Conservation (phyloP, 1,284 basidiomycete species). For the Ceratobasidium sp. region DNA sequence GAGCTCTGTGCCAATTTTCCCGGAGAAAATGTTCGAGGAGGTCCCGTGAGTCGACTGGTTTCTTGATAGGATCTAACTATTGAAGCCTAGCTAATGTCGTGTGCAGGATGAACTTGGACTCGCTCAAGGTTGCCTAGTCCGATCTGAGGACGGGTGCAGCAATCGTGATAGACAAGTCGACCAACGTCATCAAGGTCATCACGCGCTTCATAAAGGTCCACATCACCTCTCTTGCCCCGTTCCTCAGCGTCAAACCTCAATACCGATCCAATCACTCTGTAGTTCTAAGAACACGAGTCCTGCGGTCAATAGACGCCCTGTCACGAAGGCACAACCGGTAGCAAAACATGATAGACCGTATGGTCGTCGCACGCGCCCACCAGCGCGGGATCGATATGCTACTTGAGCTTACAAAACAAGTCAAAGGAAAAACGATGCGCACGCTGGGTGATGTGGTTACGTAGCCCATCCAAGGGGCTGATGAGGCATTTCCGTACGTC, state of each 20-base stretch:
- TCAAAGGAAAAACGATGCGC: constrained; percentile 96
- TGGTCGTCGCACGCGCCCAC: constrained; percentile 91
- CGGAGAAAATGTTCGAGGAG: constrained; percentile 83
- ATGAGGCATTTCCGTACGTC: constrained; percentile 92
- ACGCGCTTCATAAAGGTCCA: too few species aligned
- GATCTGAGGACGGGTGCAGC: constrained; percentile 98
- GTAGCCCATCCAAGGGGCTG: constrained; percentile 97
- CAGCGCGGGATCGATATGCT: constrained; percentile 98
- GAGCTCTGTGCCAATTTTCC: constrained; percentile 94
- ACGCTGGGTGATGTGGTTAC: constrained; percentile 97
- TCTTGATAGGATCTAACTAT: constrained; percentile 40
- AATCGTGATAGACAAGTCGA: constrained; percentile 99
- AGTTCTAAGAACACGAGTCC: constrained; percentile 99
- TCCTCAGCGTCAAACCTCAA: too few species aligned
- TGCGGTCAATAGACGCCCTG: constrained; percentile 99
- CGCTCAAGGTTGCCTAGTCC: constrained; percentile 93
- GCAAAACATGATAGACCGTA: constrained; percentile 98
- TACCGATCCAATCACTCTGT: too few species aligned
- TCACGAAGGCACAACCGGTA: constrained; percentile 96
- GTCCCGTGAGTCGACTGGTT: constrained; percentile 81
- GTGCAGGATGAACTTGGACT: constrained; percentile 96
- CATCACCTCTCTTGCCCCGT: constrained; percentile 2
- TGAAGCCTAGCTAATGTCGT: neutral
- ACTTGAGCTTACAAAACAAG: constrained; percentile 88
- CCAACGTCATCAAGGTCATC: constrained; percentile 93